Percentiles rank a stretch among this genome's conserved stretches.
phyloP scores from a whole-genome alignment of 177 flowering plant genomes.

The Vitis hybrid region DNA sequence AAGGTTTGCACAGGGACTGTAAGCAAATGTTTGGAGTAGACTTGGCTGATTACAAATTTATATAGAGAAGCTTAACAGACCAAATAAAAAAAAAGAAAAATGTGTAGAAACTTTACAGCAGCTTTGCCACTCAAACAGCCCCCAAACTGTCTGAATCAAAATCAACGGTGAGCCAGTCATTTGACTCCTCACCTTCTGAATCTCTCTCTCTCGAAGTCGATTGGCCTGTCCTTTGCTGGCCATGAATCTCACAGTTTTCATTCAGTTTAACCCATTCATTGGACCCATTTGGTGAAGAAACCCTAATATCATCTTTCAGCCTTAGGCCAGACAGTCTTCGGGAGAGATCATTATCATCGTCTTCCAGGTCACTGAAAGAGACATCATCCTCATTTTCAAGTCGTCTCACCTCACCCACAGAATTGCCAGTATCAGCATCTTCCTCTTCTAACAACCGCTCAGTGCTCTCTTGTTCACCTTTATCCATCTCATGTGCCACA shows the following conservation, averaged over 20 bases:
- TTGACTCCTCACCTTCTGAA: slow-evolving; percentile 57
- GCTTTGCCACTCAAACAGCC: slow-evolving; percentile 10
- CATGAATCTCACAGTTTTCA: slow-evolving; percentile 24
- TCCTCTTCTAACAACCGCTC: slow-evolving; percentile 35
- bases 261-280: slow-evolving; percentile 54
- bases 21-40: too few relatives aligned
- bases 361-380: slow-evolving; percentile 68
- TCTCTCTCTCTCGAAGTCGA: slow-evolving; percentile 35
- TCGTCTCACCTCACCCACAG: slow-evolving; percentile 17
- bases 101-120: slow-evolving; percentile 19
- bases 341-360: slow-evolving; percentile 38
- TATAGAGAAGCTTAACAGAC: background rate
- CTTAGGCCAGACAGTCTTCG: slow-evolving; percentile 15
- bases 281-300: slow-evolving; percentile 33
- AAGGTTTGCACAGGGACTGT: too few relatives aligned
- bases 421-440: slow-evolving; percentile 21
- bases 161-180: slow-evolving; percentile 58
- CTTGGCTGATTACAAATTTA: background rate
- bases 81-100: background rate
- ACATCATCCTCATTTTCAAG: slow-evolving; percentile 46
- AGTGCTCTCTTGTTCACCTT: slow-evolving; percentile 17
- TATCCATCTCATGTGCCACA: slow-evolving; percentile 13
- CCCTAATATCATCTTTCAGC: slow-evolving; percentile 8
- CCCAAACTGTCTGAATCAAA: slow-evolving; percentile 34
- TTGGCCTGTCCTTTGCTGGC: slow-evolving; percentile 20